Conservation (phyloP, 2,329 filamentous ascomycete species). For the Aotearoamyces nothofagi region DNA sequence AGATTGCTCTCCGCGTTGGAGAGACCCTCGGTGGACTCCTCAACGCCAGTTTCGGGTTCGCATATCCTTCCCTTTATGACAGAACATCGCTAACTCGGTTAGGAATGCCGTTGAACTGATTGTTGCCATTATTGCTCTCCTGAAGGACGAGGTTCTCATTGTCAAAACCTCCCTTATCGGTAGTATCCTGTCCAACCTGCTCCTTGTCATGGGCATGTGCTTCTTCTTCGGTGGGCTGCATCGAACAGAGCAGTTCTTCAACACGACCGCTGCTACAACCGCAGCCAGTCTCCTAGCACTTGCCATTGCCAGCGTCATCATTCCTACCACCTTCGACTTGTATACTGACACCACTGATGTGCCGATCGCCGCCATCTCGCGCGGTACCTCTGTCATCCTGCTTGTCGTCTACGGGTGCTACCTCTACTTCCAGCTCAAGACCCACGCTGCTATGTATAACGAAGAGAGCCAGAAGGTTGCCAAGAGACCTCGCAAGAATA, state of each 20-base stretch:
- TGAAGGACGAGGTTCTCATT: constrained; percentile 53
- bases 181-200: constrained; percentile 78
- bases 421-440: constrained; percentile 82
- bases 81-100: constrained; percentile 15
- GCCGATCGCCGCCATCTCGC: constrained; percentile 45
- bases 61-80: constrained; percentile 3
- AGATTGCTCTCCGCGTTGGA: constrained; percentile 67
- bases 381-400: constrained; percentile 65
- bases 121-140: constrained; percentile 71
- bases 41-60: constrained; percentile 76
- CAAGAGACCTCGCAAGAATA: constrained; percentile 32
- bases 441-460: constrained; percentile 68
- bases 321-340: constrained; percentile 72
- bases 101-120: constrained; percentile 81
- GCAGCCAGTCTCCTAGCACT: constrained; percentile 56
- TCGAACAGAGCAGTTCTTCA: constrained; percentile 74
- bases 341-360: constrained; percentile 28
- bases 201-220: constrained; percentile 81
- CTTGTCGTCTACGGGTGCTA: constrained; percentile 73
- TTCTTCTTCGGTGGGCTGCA: constrained; percentile 67
- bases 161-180: constrained; percentile 89
- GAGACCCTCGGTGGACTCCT: constrained; percentile 79
- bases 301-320: constrained; percentile 66
- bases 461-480: constrained; percentile 64
- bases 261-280: constrained; percentile 82